These are phyloP conservation scores for Aspergillus latus DNA, from an alignment of 2,329 filamentous ascomycete genomes.

Conservation along the genomic window DNA sequence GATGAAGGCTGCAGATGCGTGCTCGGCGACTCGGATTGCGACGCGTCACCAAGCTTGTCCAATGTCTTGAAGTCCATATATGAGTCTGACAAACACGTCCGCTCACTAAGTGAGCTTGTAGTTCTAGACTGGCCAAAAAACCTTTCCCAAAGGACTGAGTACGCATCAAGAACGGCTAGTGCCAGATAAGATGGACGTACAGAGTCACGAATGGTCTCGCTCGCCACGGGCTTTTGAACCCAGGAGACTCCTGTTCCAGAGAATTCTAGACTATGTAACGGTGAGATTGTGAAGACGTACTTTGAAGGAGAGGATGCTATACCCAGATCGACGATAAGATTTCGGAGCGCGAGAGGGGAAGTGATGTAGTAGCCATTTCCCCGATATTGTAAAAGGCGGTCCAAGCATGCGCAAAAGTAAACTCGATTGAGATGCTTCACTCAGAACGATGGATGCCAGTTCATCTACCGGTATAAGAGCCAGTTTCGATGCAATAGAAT, in stretches of 20 bases:
- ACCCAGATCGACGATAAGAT: conserved; percentile 61
- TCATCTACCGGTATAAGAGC: conserved; percentile 40
- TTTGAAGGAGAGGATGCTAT: not conserved
- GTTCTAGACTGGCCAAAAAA: conserved; percentile 30
- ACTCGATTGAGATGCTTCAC: conserved; percentile 46
- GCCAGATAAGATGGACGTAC: conserved; percentile 34
- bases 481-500: not conserved
- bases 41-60: conserved; percentile 21
- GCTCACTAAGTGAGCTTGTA: conserved; percentile 12
- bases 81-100: conserved; percentile 17
- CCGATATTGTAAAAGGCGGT: conserved; percentile 50
- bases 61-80: conserved; percentile 18
- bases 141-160: conserved; percentile 28
- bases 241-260: conserved; percentile 27
- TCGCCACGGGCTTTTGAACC: conserved; percentile 28
- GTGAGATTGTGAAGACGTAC: conserved; percentile 11
- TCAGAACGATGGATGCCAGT: conserved; percentile 47
- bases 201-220: not conserved
- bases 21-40: conserved; percentile 21
- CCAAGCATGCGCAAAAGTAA: conserved; percentile 50
- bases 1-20: conserved; percentile 27
- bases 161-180: conserved; percentile 37
- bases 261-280: conserved; percentile 29
- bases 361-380: conserved; percentile 61
- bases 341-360: conserved; percentile 62